Evolutionary conservation across 352 stramenopile genomes (phyloP), one percentile per base, ranked within the genome.

Genomic region (Phytophthora quininea): DNA sequence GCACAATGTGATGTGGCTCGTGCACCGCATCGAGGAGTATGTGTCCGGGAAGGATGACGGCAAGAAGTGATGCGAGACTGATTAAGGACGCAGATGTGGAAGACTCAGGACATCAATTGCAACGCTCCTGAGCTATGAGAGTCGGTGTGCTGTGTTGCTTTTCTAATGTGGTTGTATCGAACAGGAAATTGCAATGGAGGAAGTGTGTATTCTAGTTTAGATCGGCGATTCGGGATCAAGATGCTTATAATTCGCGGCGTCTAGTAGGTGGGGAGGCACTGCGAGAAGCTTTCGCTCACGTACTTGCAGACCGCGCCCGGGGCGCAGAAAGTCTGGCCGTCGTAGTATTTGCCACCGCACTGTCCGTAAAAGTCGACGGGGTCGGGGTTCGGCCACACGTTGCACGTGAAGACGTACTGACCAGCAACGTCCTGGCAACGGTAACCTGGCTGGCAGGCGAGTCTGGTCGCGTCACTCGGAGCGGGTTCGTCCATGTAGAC

Each of bases 1-100:
- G 15, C 74, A 69, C 33, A 85, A 77, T 66, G 77, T 77, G 9
- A 70, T 66, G 60, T 88, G 79, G 79, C 63, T 88, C 19, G 62
- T 84, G 61, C 66, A 72, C 33, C 67, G 79, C 27, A 83, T 85
- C 30, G 70, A 81, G 5, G 70, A 85, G 46, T 78, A 74, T 5
- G 27, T 77, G 1, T 47, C 53, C 4, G 76, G 79, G 8, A 78
- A 78, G 42, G 64, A 67, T 40, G 71, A 54, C 43, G n/a, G 47
- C n/a, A 37, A 40, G 6, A 63, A 71, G 4, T 30, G 29, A 67
- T 68, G 42, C 66, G n/a, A n/a, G n/a, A n/a, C n/a, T n/a, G n/a
- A n/a, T n/a, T n/a, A n/a, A n/a, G n/a, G n/a, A n/a, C n/a, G n/a
- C n/a, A n/a, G n/a, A n/a, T n/a, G n/a, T n/a, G n/a, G n/a, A n/a